Evolutionary conservation across 1,284 basidiomycete species (phyloP), one percentile per base, ranked within the genome.

Genomic region (Peniophora sp.): DNA sequence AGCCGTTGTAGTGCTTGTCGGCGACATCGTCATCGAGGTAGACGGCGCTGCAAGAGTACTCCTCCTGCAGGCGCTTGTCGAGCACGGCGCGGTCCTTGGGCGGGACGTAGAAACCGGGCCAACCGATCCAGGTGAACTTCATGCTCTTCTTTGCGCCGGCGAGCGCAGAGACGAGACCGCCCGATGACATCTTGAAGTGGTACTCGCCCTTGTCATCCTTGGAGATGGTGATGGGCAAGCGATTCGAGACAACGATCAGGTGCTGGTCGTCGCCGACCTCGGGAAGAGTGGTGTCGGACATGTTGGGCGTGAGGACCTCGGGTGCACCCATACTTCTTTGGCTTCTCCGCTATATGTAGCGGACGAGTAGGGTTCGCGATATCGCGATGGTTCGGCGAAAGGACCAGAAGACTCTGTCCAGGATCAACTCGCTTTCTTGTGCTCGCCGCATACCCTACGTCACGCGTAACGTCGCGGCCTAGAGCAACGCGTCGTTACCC

Each of bases 21-120:
- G 97, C 96, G 55, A 99, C 79, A 59, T 98, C 96, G 65, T 98
- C 96, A 53, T 92, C 88, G 60, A 99, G 85, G 73, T 97, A 97
- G 59, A 99, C 97, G 16, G 96, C 94, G 65, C 94, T 90, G 69
- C 97, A 99, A 45, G 91, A 90, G 70, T 96, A 97, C 68, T 98
- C 95, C 49, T 95, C 87, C 77, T 84, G 82, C 53, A 99, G 82
- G 8, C 91, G 84, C 61, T 82, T 81, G 75, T 96, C 89, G 66
- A 97, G 92, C 55, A 84, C 70, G 14, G 85, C 79, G 12, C 93
- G 78, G 68, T 97, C 94, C 63, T 91, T 88, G 36, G 78, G 77
- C 12, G 94, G 94, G 57, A 97, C 95, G 77, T 85, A 86, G 66
- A 89, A 88, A 17, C 90, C 91, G 3, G 88, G 81, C 92, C 92